Evolutionary conservation across 1,139 yeast genomes (phyloP).

Genomic region (Taphrina confusa): DNA sequence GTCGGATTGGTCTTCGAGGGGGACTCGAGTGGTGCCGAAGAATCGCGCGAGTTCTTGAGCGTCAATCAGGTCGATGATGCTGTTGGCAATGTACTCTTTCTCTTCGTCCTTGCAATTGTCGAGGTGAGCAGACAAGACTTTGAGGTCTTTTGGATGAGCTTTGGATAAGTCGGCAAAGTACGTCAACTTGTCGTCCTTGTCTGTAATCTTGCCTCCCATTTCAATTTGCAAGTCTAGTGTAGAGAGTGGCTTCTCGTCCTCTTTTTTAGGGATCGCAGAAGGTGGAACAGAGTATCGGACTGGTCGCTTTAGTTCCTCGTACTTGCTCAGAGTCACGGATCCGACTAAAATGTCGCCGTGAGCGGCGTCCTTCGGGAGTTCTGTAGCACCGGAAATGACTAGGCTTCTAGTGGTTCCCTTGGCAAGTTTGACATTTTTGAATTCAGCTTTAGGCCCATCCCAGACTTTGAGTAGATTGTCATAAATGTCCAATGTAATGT

Average conservation of each 20-base stretch:
- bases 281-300: constrained; percentile 13
- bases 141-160: constrained; percentile 30
- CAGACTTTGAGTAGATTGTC: constrained; percentile 33
- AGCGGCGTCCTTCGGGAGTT: constrained; percentile 35
- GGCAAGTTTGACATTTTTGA: constrained; percentile 25
- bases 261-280: constrained; percentile 19
- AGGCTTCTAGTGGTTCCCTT: constrained; percentile 18
- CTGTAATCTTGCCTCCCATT: constrained; percentile 31
- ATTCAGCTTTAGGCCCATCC: constrained; percentile 29
- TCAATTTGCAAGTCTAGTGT: constrained; percentile 36
- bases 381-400: constrained; percentile 32
- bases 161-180: constrained; percentile 30
- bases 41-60: constrained; percentile 27
- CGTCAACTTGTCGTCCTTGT: constrained; percentile 29
- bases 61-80: constrained; percentile 34
- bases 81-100: constrained; percentile 22
- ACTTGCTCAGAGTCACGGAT: constrained; percentile 24
- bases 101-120: constrained; percentile 29
- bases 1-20: not conserved
- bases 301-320: constrained; percentile 10
- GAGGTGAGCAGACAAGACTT: constrained; percentile 32
- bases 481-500: constrained; percentile 34
- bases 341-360: constrained; percentile 34
- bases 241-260: constrained; percentile 17
- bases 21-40: constrained; percentile 24